Base-by-base conservation (phyloP, 2,329 filamentous ascomycete genomes). In the Eutypella sp. region DNA sequence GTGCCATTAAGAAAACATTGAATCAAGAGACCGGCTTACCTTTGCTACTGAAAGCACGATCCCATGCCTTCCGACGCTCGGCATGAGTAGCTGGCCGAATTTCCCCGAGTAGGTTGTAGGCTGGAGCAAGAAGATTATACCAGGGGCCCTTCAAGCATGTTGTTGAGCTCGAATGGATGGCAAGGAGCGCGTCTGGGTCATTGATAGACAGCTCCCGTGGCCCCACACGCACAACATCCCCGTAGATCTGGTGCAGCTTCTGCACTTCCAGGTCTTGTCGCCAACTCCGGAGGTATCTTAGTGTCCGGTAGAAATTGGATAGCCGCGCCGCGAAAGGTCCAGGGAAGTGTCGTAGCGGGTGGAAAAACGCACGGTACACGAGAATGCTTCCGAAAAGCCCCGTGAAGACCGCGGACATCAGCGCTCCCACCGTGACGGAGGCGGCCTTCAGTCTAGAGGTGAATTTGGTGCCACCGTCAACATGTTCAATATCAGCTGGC, bases 21-120 rank as follows among this genome's bases (percentile, higher is more conserved):
- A 34, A 34, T 9, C n/a, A 16, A 6, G 15, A 34, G 10, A 34
- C 42, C 49, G 47, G 3, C 59, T 44, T 46, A 53, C 60, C 59
- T 44, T 63, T 64, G 16, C 55, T 51, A 19, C 55, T 56, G 23
- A 67, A 63, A 0, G 53, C 64, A 38, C 53, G 55, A 41, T 65
- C 63, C 64, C 65, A 69, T 9, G 55, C 52, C 47, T 61, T 66
- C 16, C 66, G 61, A 7, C 63, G 56, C 3, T 49, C 55, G 0
- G 56, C 47, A 56, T 43, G 44, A 44, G 46, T 22, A 42, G 34
- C 29, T 29, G 6, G 45, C 41, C 11, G 34, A n/a, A n/a, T n/a
- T n/a, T n/a, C n/a, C n/a, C n/a, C n/a, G n/a, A n/a, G n/a, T n/a
- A n/a, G n/a, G n/a, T n/a, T n/a, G n/a, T n/a, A n/a, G n/a, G n/a